Conservation (phyloP, 2,329 filamentous ascomycete genomes). For the Trichoderma atrobrunneum region DNA sequence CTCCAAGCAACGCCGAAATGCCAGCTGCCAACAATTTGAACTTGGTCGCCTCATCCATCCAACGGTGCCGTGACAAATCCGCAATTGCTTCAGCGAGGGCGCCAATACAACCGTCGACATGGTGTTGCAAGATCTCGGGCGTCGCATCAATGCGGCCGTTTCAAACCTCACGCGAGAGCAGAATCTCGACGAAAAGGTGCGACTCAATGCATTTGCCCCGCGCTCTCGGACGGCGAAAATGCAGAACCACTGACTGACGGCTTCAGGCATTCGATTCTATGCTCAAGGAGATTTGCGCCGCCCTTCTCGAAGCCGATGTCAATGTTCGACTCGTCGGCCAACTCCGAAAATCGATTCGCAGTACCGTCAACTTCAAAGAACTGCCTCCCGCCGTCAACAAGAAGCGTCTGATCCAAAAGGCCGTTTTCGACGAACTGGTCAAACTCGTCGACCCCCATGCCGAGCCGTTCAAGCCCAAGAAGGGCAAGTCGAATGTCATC, state of each 20-base stretch:
- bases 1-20: constrained; percentile 12
- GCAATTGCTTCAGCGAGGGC: background rate
- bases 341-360: constrained; percentile 89
- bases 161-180: constrained; percentile 86
- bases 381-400: constrained; percentile 91
- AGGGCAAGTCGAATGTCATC: constrained; percentile 93
- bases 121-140: constrained; percentile 98
- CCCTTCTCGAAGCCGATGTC: constrained; percentile 93
- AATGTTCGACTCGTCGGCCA: constrained; percentile 91
- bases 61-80: background rate
- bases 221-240: background rate
- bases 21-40: constrained; percentile 16
- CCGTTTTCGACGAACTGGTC: constrained; percentile 95
- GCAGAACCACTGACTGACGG: background rate
- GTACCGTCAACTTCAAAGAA: constrained; percentile 90
- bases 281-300: constrained; percentile 97
- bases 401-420: constrained; percentile 96
- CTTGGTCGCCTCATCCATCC: constrained; percentile 6
- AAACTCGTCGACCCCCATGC: constrained; percentile 93
- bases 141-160: constrained; percentile 96
- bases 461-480: constrained; percentile 94
- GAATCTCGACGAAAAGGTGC: constrained; percentile 93
- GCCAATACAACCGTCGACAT: constrained; percentile 47
- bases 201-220: constrained; percentile 22
- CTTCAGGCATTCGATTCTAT: constrained; percentile 87